These are phyloP conservation scores for Saturnispora gosingensis DNA, from an alignment of 805 yeast genomes.

Conservation along the genomic window DNA sequence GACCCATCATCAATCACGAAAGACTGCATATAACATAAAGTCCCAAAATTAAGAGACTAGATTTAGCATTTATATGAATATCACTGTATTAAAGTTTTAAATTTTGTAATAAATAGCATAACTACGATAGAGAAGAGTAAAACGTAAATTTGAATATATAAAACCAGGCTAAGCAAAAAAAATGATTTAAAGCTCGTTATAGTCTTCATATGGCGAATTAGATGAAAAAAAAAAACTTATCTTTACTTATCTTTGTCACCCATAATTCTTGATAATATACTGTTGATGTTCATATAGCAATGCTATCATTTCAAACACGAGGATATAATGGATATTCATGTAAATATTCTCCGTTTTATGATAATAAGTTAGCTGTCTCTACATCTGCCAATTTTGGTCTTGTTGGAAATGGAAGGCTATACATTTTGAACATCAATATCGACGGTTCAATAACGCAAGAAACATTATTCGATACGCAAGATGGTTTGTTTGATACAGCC, in stretches of 20 bases:
- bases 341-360: conserved; percentile 86
- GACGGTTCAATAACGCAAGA: conserved; percentile 52
- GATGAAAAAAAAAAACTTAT: not conserved
- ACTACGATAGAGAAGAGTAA: not conserved
- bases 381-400: conserved; percentile 88
- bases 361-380: conserved; percentile 82
- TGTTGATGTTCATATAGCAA: conserved; percentile 18
- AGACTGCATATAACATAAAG: not conserved
- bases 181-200: not conserved
- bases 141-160: not conserved
- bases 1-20: conserved; percentile 11
- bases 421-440: conserved; percentile 56
- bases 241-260: not conserved
- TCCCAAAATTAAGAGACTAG: not conserved
- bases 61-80: not conserved
- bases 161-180: not conserved
- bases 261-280: not conserved
- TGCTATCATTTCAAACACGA: conserved; percentile 65
- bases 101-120: not conserved
- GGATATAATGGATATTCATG: conserved; percentile 86
- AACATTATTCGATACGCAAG: conserved; percentile 77
- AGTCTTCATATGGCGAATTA: too few relatives aligned
- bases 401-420: conserved; percentile 86
- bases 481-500: conserved; percentile 76
- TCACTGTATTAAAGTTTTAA: not conserved